Evolutionary conservation across 2,329 filamentous ascomycete genomes (phyloP).

Genomic region (Thermothelomyces thermophilus): DNA sequence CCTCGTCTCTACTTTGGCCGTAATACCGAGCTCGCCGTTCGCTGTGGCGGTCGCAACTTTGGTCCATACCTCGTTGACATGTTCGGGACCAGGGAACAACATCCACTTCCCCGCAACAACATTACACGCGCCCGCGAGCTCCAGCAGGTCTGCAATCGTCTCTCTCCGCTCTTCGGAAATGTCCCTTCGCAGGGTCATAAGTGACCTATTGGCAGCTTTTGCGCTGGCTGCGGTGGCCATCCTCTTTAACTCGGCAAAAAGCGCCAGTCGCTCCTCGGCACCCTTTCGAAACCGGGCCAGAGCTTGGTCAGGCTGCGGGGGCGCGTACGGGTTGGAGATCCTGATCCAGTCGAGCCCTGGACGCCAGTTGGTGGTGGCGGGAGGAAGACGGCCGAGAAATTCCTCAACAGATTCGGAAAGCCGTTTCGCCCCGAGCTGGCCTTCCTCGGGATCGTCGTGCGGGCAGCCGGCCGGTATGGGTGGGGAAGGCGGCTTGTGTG

Average conservation of each 20-base stretch:
- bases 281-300: conserved; percentile 44
- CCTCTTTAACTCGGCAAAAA: conserved; percentile 37
- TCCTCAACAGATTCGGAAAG: conserved; percentile 25
- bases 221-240: conserved; percentile 38
- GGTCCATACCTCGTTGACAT: conserved; percentile 60
- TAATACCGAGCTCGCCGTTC: conserved; percentile 62
- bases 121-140: conserved; percentile 51
- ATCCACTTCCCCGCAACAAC: conserved; percentile 74
- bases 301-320: conserved; percentile 29
- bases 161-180: conserved; percentile 45
- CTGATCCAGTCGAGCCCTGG: conserved; percentile 62
- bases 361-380: conserved; percentile 49
- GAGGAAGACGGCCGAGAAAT: conserved; percentile 64
- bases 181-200: conserved; percentile 36
- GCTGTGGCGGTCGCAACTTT: conserved; percentile 60
- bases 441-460: conserved; percentile 54
- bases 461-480: conserved; percentile 26
- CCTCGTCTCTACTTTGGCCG: conserved; percentile 64
- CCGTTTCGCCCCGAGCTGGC: conserved; percentile 51
- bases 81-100: conserved; percentile 52
- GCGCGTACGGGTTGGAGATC: conserved; percentile 56
- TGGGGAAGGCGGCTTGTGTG: background rate
- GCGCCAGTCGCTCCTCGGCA: conserved; percentile 44
- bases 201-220: conserved; percentile 30
- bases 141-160: conserved; percentile 49